Base-by-base conservation (phyloP, 2,329 filamentous ascomycete species). In the Fusarium sp. region DNA sequence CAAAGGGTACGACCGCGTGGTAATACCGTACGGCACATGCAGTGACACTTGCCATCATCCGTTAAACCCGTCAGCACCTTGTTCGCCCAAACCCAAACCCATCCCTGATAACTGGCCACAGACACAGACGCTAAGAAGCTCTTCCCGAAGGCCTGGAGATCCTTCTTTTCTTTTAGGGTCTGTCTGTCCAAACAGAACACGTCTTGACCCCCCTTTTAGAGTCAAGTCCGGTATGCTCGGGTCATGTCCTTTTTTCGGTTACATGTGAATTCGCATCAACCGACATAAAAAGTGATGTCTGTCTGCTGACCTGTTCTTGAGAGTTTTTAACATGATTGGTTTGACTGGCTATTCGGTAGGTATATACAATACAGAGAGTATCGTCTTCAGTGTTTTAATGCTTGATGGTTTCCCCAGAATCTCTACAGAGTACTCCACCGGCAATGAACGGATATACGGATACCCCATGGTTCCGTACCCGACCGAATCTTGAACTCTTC, bases 241-340 rank as follows among this genome's bases (percentile, higher is more conserved):
- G 49, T 65, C 32, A 25, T 38, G 34, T 22, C 16, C n/a, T 12
- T 30, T 59, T 40, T 68, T 75, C 73, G 73, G 73, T 75, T 74
- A 63, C 73, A 75, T 75, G 73, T 75, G 73, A 75, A 75, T 68
- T 53, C 54, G n/a, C 44, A 29, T 43, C 29, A 40, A 62, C 49
- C 45, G 51, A 34, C 45, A 32, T 40, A 40, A 51, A 43, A 51
- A 44, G 56, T 64, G 22, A 25, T 25, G 22, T 20, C 44, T 34
- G 18, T 40, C 42, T 54, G 34, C 40, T 62, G 62, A 56, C 44
- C 38, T 30, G 14, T 38, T 55, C 52, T 49, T 50, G 52, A 70
- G 51, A 58, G 40, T 43, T 30, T 14, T 42, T 24, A 15, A 55
- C 12, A 54, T 34, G 34, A 42, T 43, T 38, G 38, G 29, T 52